Evolutionary conservation across 176 grass and related monocot species (phyloP).

Genomic region (Saccharum officinarum): DNA sequence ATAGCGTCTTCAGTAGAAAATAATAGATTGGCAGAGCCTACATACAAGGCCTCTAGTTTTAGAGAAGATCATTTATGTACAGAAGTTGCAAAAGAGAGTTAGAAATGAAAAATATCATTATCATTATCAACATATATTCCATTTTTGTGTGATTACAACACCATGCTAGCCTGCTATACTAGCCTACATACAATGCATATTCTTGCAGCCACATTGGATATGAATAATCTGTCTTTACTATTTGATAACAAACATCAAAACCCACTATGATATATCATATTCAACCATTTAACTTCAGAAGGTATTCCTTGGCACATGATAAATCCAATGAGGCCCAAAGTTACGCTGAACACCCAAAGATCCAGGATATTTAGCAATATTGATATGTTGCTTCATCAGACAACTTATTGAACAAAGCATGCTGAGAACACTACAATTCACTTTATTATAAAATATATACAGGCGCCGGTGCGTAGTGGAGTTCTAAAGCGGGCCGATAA

Average conservation of each 20-base stretch:
- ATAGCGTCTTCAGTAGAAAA: constrained; percentile 72
- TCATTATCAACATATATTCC: background rate
- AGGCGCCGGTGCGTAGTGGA: too few relatives aligned
- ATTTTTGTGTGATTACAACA: background rate
- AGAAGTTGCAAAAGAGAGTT: constrained; percentile 8
- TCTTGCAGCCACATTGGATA: background rate
- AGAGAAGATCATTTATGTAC: background rate
- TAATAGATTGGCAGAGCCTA: constrained; percentile 82
- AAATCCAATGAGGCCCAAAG: background rate
- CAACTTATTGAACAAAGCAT: too few relatives aligned
- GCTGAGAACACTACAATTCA: too few relatives aligned
- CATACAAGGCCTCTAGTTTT: background rate
- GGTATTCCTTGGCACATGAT: background rate
- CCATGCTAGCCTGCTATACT: background rate
- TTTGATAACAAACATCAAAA: background rate
- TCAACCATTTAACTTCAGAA: background rate
- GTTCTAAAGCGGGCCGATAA: too few relatives aligned
- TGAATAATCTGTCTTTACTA: background rate
- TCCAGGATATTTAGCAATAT: too few relatives aligned
- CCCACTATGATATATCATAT: background rate
- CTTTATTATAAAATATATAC: too few relatives aligned
- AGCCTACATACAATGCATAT: background rate
- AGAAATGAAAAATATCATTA: background rate
- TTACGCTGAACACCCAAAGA: too few relatives aligned
- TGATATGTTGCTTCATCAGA: too few relatives aligned